phyloP scores from a whole-genome alignment of 176 grass and related monocot genomes.

The Eleusine coracana region DNA sequence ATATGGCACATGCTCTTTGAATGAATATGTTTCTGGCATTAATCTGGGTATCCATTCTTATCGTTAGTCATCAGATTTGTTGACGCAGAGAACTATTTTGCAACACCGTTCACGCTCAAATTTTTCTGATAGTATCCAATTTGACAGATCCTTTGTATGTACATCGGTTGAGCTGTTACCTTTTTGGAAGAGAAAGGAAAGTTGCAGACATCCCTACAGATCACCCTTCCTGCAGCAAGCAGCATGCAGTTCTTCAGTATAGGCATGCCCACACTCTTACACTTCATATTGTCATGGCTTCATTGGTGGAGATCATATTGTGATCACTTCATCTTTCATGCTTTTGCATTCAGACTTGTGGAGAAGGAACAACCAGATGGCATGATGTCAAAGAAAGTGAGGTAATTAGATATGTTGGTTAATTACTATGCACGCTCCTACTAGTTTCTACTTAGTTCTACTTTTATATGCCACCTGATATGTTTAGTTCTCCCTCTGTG shows the following conservation, averaged over 20 bases:
- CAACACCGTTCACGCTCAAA: neutral
- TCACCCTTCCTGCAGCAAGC: conserved; percentile 97
- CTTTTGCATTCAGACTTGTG: conserved; percentile 61
- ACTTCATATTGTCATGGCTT: neutral
- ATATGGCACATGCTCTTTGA: neutral
- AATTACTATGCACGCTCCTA: conserved; percentile 1
- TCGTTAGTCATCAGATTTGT: conserved; percentile 8
- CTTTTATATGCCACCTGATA: neutral
- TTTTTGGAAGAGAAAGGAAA: conserved; percentile 97
- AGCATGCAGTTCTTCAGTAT: conserved; percentile 75
- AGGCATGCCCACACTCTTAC: conserved; percentile 21
- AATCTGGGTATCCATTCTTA: neutral
- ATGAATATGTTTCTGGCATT: neutral
- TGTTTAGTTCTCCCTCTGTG: neutral
- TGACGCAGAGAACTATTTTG: conserved; percentile 16
- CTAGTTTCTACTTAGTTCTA: conserved; percentile 4
- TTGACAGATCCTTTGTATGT: conserved; percentile 87
- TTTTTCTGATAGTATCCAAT: conserved; percentile 37
- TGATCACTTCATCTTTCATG: conserved; percentile 9
- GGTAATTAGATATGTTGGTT: conserved; percentile 44
- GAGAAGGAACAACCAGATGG: conserved; percentile 95
- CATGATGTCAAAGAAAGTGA: conserved; percentile 79
- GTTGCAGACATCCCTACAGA: conserved; percentile 93
- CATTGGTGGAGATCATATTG: conserved; percentile 18
- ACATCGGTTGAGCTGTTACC: conserved; percentile 86